These are phyloP conservation scores for Begonia masoniana DNA, from an alignment of 306 rosid genomes.

Conservation along the genomic window DNA sequence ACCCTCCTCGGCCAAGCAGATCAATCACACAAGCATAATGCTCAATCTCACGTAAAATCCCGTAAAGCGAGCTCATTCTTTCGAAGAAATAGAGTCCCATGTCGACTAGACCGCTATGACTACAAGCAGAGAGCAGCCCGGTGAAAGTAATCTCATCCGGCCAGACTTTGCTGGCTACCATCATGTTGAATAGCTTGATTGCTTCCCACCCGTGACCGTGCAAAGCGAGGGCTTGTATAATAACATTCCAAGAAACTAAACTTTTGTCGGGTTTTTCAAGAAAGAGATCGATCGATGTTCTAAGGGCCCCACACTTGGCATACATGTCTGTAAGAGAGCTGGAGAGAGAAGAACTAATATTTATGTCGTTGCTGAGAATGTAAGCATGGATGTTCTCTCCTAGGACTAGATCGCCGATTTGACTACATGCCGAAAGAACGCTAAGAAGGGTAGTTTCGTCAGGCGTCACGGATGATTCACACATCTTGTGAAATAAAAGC, in stretches of 20 bases:
- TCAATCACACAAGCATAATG: conserved; percentile 75
- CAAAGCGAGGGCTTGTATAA: conserved; percentile 51
- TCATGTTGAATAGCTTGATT: conserved; percentile 34
- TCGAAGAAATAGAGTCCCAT: conserved; percentile 40
- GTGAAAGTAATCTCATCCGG: conserved; percentile 71
- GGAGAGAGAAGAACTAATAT: conserved; percentile 23
- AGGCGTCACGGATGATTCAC: conserved; percentile 33
- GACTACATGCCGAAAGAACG: conserved; percentile 52
- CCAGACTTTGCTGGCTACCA: conserved; percentile 27
- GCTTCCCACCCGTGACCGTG: conserved; percentile 58
- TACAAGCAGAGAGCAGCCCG: conserved; percentile 67
- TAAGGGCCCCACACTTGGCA: conserved; percentile 55
- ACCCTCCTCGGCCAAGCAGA: conserved; percentile 59
- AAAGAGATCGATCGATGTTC: conserved; percentile 36
- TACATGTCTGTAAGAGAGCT: conserved; percentile 60
- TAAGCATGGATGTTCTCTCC: conserved; percentile 39
- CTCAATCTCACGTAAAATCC: conserved; percentile 38
- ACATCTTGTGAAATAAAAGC: conserved; percentile 44
- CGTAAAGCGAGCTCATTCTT: conserved; percentile 29
- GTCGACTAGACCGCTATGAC: conserved; percentile 50
- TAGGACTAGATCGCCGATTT: conserved; percentile 47
- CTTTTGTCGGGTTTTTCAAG: conserved; percentile 31
- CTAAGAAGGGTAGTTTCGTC: conserved; percentile 53
- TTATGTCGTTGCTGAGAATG: conserved; percentile 19
- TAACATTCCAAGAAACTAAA: conserved; percentile 54